phyloP scores from a whole-genome alignment of 371 early-diverging fungal species.

The Rhizopus stolonifer region DNA sequence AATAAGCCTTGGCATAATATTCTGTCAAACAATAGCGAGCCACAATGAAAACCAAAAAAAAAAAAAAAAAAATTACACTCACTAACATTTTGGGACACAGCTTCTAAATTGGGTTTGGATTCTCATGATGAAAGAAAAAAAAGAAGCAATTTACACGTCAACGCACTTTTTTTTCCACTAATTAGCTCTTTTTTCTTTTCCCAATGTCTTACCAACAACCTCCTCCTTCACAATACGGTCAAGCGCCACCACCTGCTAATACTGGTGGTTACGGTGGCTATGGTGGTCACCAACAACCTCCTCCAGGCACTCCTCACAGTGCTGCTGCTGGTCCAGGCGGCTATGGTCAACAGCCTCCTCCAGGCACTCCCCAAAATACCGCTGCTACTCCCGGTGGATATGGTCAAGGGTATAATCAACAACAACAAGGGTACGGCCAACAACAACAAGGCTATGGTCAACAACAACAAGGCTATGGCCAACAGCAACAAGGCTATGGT shows the following conservation, averaged over 20 bases:
- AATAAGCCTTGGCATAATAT: no score
- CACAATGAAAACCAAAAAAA: no score
- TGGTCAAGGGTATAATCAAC: constrained; percentile 1
- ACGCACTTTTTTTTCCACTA: not conserved
- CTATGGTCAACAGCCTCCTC: constrained; percentile 5
- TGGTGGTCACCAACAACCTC: constrained; percentile 7
- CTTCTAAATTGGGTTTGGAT: not conserved
- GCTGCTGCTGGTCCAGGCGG: not conserved
- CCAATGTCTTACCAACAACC: constrained; percentile 28
- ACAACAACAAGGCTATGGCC: not conserved
- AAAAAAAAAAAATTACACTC: no score
- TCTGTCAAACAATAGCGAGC: no score
- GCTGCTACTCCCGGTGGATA: constrained; percentile 1
- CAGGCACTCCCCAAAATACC: constrained; percentile 3
- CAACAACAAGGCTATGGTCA: constrained; percentile 3
- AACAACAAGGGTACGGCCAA: not conserved
- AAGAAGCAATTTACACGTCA: not conserved
- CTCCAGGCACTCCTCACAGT: constrained; percentile 6
- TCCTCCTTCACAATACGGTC: constrained; percentile 21
- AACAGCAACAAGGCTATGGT: constrained; percentile 6
- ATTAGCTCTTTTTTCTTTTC: not conserved
- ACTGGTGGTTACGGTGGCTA: constrained; percentile 3
- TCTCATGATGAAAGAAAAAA: not conserved
- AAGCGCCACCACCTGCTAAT: not conserved
- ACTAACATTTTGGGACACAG: no score